These are phyloP conservation scores for Ulota crispa DNA, from an alignment of 225 moss, liverwort and hornwort genomes.

Conservation along the genomic window DNA sequence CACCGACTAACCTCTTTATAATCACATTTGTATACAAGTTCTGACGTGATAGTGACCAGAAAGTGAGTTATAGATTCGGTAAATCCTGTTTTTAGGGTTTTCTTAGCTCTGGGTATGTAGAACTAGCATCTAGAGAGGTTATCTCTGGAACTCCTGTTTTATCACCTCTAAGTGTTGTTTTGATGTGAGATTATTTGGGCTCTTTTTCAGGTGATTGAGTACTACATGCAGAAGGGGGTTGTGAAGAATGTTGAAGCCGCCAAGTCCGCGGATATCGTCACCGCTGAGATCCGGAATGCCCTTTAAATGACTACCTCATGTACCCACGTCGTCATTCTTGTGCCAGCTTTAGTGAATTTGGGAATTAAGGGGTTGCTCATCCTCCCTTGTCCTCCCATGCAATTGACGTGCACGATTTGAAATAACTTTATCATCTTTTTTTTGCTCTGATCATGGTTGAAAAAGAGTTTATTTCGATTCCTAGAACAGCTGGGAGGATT, in stretches of 20 bases:
- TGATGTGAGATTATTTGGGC: not conserved
- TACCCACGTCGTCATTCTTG: conserved; percentile 25
- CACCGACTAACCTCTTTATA: not conserved
- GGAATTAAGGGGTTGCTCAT: conserved; percentile 26
- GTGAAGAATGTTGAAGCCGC: conserved; percentile 64
- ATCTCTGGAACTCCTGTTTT: not conserved
- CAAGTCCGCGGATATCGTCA: conserved; percentile 55
- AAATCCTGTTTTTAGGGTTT: not conserved
- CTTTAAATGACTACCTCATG: conserved; percentile 28
- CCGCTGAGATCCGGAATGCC: conserved; percentile 57
- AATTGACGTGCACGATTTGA: conserved; percentile 16
- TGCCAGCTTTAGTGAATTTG: conserved; percentile 21
- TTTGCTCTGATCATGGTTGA: conserved; percentile 25
- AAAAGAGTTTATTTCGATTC: conserved; percentile 17
- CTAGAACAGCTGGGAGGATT: conserved; percentile 14
- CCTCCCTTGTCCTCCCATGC: conserved; percentile 13
- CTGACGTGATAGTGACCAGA: not conserved
- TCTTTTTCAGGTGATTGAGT: conserved; percentile 52
- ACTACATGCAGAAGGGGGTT: conserved; percentile 63
- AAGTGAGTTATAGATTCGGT: not conserved
- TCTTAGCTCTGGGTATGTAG: not conserved
- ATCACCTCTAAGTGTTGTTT: not conserved
- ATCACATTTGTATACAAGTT: not conserved
- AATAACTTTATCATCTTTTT: conserved; percentile 15
- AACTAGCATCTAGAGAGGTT: not conserved